These are phyloP conservation scores for Ajuga chamaepitys DNA, from an alignment of 257 asterid species.

Conservation along the genomic window DNA sequence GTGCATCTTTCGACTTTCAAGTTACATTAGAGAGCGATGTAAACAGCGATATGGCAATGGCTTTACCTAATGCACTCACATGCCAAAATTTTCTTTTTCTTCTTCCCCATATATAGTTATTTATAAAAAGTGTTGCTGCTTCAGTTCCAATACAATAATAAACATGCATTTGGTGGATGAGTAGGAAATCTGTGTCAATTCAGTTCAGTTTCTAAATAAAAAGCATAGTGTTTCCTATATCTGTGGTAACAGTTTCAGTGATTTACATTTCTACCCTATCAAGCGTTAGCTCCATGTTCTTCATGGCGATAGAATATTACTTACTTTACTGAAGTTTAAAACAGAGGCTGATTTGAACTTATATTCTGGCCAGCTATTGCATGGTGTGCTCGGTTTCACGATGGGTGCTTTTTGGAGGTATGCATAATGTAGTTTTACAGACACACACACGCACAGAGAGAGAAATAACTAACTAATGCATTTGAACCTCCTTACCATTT, in stretches of 20 bases:
- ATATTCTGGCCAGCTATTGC: slow-evolving; percentile 56
- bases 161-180: no score
- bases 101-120: neutral
- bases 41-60: no score
- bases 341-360: slow-evolving; percentile 11
- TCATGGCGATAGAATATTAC: neutral
- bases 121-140: neutral
- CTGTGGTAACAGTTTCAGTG: neutral
- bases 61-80: no score
- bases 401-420: slow-evolving; percentile 98
- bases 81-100: neutral
- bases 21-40: no score
- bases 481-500: neutral
- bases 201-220: neutral
- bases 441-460: no score
- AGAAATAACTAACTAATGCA: no score
- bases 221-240: neutral
- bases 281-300: neutral
- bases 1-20: no score
- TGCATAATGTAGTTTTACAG: slow-evolving; percentile 2
- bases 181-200: neutral
- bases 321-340: neutral
- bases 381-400: slow-evolving; percentile 79
- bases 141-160: no score
- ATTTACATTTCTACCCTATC: neutral